These are phyloP conservation scores for Verticillium nonalfalfae DNA, from an alignment of 2,329 filamentous ascomycete genomes.

Conservation along the genomic window DNA sequence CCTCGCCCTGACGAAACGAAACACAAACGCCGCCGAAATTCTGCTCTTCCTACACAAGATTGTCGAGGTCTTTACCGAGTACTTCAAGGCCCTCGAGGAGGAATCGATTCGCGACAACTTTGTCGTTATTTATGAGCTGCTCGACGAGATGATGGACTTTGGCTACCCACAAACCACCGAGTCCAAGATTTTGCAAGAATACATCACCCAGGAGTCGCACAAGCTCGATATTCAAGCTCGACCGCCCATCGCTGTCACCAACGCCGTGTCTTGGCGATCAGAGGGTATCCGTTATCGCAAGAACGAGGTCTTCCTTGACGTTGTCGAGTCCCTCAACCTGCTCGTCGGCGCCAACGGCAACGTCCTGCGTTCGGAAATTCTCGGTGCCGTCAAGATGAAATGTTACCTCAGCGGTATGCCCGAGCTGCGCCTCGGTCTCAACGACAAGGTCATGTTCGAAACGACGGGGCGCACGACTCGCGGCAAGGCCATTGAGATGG, in stretches of 20 bases:
- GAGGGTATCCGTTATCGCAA: constrained; percentile 98
- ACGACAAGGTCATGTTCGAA: constrained; percentile 99
- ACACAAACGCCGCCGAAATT: constrained; percentile 98
- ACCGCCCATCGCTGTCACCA: constrained; percentile 95
- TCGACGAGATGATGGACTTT: constrained; percentile 99
- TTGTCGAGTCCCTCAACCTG: constrained; percentile 93
- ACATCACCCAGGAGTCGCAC: constrained; percentile 98
- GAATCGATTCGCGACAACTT: constrained; percentile 99
- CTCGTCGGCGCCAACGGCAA: constrained; percentile 92
- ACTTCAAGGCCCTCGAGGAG: constrained; percentile 98
- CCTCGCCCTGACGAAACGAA: constrained; percentile 94
- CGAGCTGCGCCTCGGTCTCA: constrained; percentile 85
- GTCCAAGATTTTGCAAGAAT: constrained; percentile 97
- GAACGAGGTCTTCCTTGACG: constrained; percentile 98
- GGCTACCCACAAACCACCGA: constrained; percentile 98
- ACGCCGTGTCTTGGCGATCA: constrained; percentile 95
- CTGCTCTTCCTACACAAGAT: constrained; percentile 96
- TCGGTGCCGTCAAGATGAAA: constrained; percentile 99
- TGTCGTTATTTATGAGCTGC: constrained; percentile 95
- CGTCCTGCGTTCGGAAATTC: constrained; percentile 89
- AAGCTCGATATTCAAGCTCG: constrained; percentile 95
- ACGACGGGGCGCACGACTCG: constrained; percentile 89
- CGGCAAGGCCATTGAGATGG: constrained; percentile 98
- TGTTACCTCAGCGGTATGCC: constrained; percentile 99
- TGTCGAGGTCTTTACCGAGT: constrained; percentile 98